Evolutionary conservation across 1,139 yeast species (phyloP).

Genomic region (Geotrichum phurueaensis): DNA sequence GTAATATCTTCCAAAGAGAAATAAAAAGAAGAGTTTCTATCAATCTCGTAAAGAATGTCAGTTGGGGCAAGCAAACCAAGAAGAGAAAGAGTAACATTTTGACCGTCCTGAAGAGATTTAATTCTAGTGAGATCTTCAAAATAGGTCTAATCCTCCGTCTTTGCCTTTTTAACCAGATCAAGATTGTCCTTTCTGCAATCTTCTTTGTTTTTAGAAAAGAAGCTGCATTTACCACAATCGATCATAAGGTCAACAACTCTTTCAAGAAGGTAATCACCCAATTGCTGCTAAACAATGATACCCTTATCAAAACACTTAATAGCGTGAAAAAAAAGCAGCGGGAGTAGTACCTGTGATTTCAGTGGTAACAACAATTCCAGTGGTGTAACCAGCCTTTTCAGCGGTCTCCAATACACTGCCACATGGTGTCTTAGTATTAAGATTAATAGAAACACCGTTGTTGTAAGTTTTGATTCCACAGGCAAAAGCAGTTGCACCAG

Average conservation of each 20-base stretch:
- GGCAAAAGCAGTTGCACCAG: slow-evolving; percentile 88
- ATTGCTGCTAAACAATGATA: slow-evolving; percentile 75
- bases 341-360: slow-evolving; percentile 85
- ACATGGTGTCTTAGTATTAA: slow-evolving; percentile 51
- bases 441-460: slow-evolving; percentile 75
- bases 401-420: slow-evolving; percentile 83
- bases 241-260: slow-evolving; percentile 71
- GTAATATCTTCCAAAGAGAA: slow-evolving; percentile 77
- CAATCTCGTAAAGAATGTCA: slow-evolving; percentile 78
- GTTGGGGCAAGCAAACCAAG: slow-evolving; percentile 62
- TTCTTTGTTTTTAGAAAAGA: slow-evolving; percentile 38
- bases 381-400: slow-evolving; percentile 64
- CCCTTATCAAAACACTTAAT: slow-evolving; percentile 70
- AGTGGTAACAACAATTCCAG: slow-evolving; percentile 85
- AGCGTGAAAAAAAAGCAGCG: slow-evolving; percentile 75
- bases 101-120: slow-evolving; percentile 50
- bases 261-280: slow-evolving; percentile 74
- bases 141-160: slow-evolving; percentile 57
- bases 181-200: slow-evolving; percentile 67
- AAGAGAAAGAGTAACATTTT: slow-evolving; percentile 61
- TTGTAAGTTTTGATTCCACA: slow-evolving; percentile 75
- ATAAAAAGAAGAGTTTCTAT: slow-evolving; percentile 50
- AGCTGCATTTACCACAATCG: slow-evolving; percentile 87
- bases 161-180: slow-evolving; percentile 58
- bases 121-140: slow-evolving; percentile 53